phyloP scores from a whole-genome alignment of 2,329 filamentous ascomycete genomes.

The Phaeophleospora eucalypticola region DNA sequence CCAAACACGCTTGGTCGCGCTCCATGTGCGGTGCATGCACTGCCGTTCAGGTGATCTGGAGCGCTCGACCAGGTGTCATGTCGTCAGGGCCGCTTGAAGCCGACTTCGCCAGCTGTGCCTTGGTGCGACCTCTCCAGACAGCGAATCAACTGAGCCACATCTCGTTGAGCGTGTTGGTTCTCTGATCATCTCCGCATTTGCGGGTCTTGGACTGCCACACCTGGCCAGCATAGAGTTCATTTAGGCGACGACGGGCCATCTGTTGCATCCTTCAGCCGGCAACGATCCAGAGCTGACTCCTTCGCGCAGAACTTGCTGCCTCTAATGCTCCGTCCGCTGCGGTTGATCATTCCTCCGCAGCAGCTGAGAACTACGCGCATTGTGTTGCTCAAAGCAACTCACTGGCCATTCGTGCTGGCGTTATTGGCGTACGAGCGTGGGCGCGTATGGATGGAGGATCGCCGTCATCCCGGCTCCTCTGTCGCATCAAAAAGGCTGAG shows the following conservation, averaged over 20 bases:
- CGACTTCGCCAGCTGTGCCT: constrained; percentile 2
- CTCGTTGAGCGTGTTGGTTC: constrained; percentile 19
- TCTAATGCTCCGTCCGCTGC: constrained; percentile 66
- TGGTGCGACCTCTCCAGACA: background rate
- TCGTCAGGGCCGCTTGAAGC: constrained; percentile 4
- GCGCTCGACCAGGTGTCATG: constrained; percentile 2
- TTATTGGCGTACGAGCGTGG: constrained; percentile 64
- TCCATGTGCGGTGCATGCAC: constrained; percentile 7
- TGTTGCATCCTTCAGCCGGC: background rate
- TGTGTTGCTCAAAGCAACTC: constrained; percentile 55
- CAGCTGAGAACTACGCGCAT: constrained; percentile 60
- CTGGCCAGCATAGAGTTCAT: background rate
- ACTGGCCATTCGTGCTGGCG: constrained; percentile 63
- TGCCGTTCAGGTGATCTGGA: constrained; percentile 14
- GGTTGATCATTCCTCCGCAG: constrained; percentile 63
- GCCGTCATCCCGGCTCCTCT: constrained; percentile 14
- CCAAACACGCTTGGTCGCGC: background rate
- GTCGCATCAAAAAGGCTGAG: constrained; percentile 12
- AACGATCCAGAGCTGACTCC: constrained; percentile 14
- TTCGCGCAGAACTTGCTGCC: constrained; percentile 63
- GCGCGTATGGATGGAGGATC: constrained; percentile 27
- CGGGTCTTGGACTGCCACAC: background rate
- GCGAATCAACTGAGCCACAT: constrained; percentile 17
- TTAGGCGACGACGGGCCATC: constrained; percentile 2
- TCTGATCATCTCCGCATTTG: constrained; percentile 6